Base-by-base conservation (phyloP, 768 basidiomycete species). In the Mycena rosella region DNA sequence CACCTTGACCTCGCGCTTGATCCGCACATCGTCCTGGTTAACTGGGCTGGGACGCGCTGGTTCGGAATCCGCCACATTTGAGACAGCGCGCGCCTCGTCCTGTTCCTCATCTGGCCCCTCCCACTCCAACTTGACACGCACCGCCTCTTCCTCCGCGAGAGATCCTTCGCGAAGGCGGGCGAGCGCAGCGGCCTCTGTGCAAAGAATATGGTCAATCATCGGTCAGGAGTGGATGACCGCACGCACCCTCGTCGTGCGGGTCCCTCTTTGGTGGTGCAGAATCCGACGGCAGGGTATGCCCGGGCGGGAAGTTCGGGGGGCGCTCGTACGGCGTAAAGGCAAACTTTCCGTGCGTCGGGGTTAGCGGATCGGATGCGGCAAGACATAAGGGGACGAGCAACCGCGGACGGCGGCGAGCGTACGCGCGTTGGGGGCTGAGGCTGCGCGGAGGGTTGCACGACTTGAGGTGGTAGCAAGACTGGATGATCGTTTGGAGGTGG, bases 241-340 rank as follows among this genome's bases (percentile, higher is more conserved):
- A 20, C 14, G 32, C 29, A 62, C 66, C 66, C 58, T 67, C 66
- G 45, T 67, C 66, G n/a, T 62, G 34, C 8, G 66, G 66, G 42
- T 67, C 66, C 0, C 40, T 38, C 26, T 67, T 67, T 4, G 15
- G 52, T 3, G 34, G 1, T 8, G 29, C 4, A 26, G 24, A 26
- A 27, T n/a, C n/a, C 26, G 56, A 3, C 10, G 4, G 7, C 2
- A 24, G 29, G 7, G 42, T 29, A 1, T 53, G 51, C 2, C 22
- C 27, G 8, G 17, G n/a, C 11, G 57, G 65, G 32, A 66, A 66
- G 34, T 60, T 26, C 29, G 42, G 36, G 14, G 60, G 53, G n/a
- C 27, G 53, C 59, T 61, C 59, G 36, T 67, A 67, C 2, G 65
- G 65, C 17, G 52, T 51, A 47, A 60, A 67, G 0, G 44, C 59